Evolutionary conservation across 2,329 filamentous ascomycete species (phyloP), one percentile per base, ranked within the genome.

Genomic region (Tolypocladium sp.): DNA sequence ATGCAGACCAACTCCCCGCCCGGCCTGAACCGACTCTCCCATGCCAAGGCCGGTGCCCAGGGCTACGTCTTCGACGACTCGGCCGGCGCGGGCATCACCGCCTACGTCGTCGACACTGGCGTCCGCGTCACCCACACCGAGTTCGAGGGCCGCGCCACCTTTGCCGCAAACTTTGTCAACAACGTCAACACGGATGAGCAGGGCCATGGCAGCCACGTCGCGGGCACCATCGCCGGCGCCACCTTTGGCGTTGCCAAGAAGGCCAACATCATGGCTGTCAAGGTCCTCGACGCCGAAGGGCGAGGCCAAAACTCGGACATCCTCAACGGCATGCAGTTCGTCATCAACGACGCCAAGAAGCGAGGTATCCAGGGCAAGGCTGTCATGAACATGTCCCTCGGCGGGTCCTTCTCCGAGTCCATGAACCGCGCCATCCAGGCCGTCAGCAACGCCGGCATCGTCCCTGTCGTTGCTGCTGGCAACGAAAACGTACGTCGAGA

Each of bases 21-120:
- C 10, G 82, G 82, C 20, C 75, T 86, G 33, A 73, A 76, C 51
- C 81, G 83, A 46, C 65, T 86, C 57, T 86, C 83, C 55, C 74
- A 79, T 67, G 63, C 71, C 30, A 56, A 67, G 15, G 61, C 71
- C 22, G 74, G 71, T 46, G 58, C 64, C 35, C 58, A 66, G 40
- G 63, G 66, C 17, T 75, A 75, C 67, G 64, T 79, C 56, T 85
- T 83, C 62, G 81, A 85, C 67, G 71, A 72, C 59, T 75, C 74
- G 15, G 79, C 78, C 27, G 83, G 82, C 38, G 59, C 77, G 63
- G 81, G 80, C n/a, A 81, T 83, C 64, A 86, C 81, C 27, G 80
- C 79, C 35, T 89, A 84, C 68, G 73, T 89, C 30, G 80, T 89
- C 46, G 86, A 89, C 71, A 88, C 85, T 7, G 86, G 86, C 64